Evolutionary conservation across 2,329 filamentous ascomycete genomes (phyloP).

Genomic region (Pestalotiopsis sp.): DNA sequence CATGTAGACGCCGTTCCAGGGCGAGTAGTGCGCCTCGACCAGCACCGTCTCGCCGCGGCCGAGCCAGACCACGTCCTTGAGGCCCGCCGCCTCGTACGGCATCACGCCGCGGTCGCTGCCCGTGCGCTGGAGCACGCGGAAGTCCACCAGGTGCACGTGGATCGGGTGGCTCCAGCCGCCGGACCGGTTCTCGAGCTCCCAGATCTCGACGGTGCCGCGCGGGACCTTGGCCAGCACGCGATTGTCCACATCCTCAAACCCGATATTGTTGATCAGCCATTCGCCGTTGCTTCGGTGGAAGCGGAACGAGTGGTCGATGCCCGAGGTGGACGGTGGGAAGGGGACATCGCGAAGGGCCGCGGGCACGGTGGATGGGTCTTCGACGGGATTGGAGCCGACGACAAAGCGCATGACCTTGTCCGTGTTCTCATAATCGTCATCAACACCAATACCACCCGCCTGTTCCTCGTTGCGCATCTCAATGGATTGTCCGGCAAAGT

Average conservation of each 20-base stretch:
- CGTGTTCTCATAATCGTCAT: constrained; percentile 54
- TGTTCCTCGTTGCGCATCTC: constrained; percentile 37
- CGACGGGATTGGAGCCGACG: constrained; percentile 40
- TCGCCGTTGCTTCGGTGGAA: constrained; percentile 47
- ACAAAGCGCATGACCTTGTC: constrained; percentile 56
- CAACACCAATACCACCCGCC: constrained; percentile 41
- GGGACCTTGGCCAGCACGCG: constrained; percentile 50
- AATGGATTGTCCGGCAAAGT: constrained; percentile 51
- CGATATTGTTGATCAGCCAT: constrained; percentile 54
- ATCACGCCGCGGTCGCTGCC: constrained; percentile 44
- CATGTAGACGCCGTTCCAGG: constrained; percentile 56
- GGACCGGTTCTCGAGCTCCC: constrained; percentile 52
- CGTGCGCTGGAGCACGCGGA: constrained; percentile 53
- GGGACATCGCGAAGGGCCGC: constrained; percentile 38
- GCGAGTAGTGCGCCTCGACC: constrained; percentile 54
- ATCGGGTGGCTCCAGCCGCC: constrained; percentile 57
- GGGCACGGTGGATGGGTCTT: constrained; percentile 39
- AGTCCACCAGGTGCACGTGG: constrained; percentile 63
- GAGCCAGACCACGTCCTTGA: constrained; percentile 63
- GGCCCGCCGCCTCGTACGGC: constrained; percentile 55
- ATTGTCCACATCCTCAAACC: constrained; percentile 47
- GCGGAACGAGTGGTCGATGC: constrained; percentile 46
- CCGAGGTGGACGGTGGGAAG: constrained; percentile 38
- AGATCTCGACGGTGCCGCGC: constrained; percentile 50
- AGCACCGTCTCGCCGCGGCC: constrained; percentile 51